Percentiles rank a stretch among this genome's conserved stretches.
Evolutionary conservation across 306 rosid species (phyloP).

Genomic region (Lagenaria siceraria): DNA sequence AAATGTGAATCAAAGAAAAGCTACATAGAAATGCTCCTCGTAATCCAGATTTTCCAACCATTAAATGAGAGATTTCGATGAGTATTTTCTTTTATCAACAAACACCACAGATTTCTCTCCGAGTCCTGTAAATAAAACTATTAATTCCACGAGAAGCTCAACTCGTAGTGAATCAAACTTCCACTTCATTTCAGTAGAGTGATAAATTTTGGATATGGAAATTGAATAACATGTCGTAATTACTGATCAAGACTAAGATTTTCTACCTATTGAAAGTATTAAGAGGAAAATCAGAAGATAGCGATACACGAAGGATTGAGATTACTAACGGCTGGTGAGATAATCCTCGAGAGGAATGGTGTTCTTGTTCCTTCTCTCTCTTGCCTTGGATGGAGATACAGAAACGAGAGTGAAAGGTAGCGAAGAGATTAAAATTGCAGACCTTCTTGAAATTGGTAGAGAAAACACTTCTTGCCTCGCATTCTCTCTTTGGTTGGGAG

Average conservation of each 20-base stretch:
- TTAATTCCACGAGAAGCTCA: background rate
- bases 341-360: conserved; percentile 59
- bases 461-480: conserved; percentile 7
- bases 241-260: background rate
- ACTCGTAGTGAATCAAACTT: background rate
- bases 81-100: background rate
- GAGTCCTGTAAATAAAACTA: background rate
- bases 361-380: conserved; percentile 63
- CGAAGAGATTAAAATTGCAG: conserved; percentile 45
- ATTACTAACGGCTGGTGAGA: conserved; percentile 37
- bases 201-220: background rate
- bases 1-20: background rate
- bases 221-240: background rate
- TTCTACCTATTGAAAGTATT: background rate
- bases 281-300: background rate
- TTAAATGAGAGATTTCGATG: background rate
- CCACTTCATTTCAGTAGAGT: background rate
- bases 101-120: background rate
- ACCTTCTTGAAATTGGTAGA: conserved; percentile 48
- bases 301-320: too few species aligned
- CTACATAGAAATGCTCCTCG: background rate
- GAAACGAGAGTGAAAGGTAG: conserved; percentile 33
- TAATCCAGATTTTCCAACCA: background rate
- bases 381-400: conserved; percentile 33
- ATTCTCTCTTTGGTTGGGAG: background rate